Evolutionary conservation across 2,329 filamentous ascomycete genomes (phyloP), one percentile per base, ranked within the genome.

Genomic region (Hysterium pulicare): DNA sequence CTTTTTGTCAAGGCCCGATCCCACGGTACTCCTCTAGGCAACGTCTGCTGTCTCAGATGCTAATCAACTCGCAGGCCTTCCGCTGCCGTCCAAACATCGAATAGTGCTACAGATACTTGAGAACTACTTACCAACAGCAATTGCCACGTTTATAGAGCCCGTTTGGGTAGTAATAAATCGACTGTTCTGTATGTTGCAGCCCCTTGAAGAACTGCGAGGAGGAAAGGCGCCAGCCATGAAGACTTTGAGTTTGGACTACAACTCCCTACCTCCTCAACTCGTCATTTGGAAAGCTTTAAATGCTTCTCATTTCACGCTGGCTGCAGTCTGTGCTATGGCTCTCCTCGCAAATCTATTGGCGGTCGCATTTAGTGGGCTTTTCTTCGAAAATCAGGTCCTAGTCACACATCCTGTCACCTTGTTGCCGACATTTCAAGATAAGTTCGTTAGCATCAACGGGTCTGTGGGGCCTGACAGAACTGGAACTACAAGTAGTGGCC

Each of bases 81-180:
- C 63, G 1, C 40, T 69, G 2, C 67, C 69, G 0, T 68, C 68
- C 0, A 34, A 51, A 0, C 65, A 57, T n/a, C 53, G 49, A 0
- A 49, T 74, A 21, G 54, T 71, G 0, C 60, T 63, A 11, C 68
- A 74, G 24, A 34, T 75, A 0, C 15, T 74, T 0, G 62, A 70
- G 33, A 73, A 71, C 34, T 82, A 81, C 37, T 57, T 82, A 0
- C 79, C 79, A 0, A 81, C 77, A 0, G 64, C 70, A 0, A 62
- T 82, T 3, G 74, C 78, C 0, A 82, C 79, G 0, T 40, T 81
- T 0, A 64, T 82, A 0, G 80, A 84, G 26, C 79, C 80, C 0
- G 68, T 77, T 1, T 81, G 79, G 74, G 59, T 79, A 0, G 51
- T 82, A 0, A 43, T 84, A 0, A 82, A 79, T 32, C 67, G 79